These are phyloP conservation scores for Malassezia nana DNA, from an alignment of 1,284 basidiomycete genomes.

Conservation along the genomic window DNA sequence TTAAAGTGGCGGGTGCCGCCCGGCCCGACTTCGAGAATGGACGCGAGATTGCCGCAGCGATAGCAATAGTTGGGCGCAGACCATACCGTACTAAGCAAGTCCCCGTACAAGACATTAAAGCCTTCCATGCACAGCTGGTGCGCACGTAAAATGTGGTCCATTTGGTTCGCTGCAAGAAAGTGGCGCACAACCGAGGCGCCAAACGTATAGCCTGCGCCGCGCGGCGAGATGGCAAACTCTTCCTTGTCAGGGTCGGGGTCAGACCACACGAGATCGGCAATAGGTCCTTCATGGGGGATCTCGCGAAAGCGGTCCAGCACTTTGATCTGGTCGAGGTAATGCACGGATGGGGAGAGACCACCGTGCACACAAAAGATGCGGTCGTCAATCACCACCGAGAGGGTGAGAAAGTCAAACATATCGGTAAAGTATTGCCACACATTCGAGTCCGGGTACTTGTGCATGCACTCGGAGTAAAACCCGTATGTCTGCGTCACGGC, in stretches of 20 bases:
- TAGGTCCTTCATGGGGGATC: conserved; percentile 97
- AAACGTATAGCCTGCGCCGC: conserved; percentile 97
- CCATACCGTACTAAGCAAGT: conserved; percentile 94
- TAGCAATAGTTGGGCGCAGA: conserved; percentile 97
- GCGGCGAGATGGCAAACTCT: conserved; percentile 95
- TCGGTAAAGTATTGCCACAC: conserved; percentile 99
- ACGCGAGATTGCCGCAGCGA: conserved; percentile 92
- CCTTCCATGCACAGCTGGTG: conserved; percentile 99
- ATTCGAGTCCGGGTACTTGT: conserved; percentile 80
- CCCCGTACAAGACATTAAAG: conserved; percentile 85
- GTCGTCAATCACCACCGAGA: conserved; percentile 96
- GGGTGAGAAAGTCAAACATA: conserved; percentile 98
- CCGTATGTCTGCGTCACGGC: conserved; percentile 99
- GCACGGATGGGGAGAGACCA: conserved; percentile 90
- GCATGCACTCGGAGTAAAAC: conserved; percentile 95
- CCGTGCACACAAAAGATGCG: conserved; percentile 98
- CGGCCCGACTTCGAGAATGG: conserved; percentile 89
- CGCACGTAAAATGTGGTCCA: conserved; percentile 93
- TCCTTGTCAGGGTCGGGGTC: conserved; percentile 99
- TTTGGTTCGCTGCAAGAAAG: conserved; percentile 77
- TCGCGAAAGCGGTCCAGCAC: conserved; percentile 98
- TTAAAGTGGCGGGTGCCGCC: conserved; percentile 85
- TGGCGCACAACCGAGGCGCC: conserved; percentile 97
- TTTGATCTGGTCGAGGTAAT: conserved; percentile 98
- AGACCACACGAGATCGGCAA: conserved; percentile 99